A percentile compares a stretch with the other conserved stretches of the same genome.
Conservation (phyloP, 2,329 filamentous ascomycete genomes). For the Chaetomiaceae sp. region DNA sequence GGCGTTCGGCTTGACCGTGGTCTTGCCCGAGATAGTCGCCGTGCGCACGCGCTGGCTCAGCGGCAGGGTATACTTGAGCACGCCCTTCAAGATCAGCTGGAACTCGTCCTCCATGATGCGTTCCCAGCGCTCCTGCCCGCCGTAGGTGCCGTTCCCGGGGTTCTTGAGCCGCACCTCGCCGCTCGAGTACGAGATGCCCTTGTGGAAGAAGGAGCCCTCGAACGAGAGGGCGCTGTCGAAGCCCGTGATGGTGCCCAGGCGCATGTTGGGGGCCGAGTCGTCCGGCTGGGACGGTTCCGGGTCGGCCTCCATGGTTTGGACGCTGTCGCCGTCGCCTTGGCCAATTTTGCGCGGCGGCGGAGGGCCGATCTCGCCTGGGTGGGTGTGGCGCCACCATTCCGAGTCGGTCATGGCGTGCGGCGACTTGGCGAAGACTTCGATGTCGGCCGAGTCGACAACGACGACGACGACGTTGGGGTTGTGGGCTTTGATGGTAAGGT, state of each 20-base stretch:
- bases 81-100: slow-evolving; percentile 85
- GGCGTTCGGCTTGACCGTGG: slow-evolving; percentile 58
- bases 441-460: slow-evolving; percentile 77
- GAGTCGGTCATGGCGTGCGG: slow-evolving; percentile 72
- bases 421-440: slow-evolving; percentile 93
- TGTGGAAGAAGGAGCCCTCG: slow-evolving; percentile 82
- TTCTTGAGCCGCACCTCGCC: slow-evolving; percentile 77
- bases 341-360: slow-evolving; percentile 7
- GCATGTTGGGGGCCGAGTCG: slow-evolving; percentile 72
- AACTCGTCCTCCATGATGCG: slow-evolving; percentile 87
- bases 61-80: slow-evolving; percentile 74
- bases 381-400: slow-evolving; percentile 53
- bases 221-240: slow-evolving; percentile 88
- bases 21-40: slow-evolving; percentile 56
- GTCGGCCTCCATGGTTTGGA: background rate
- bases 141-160: slow-evolving; percentile 85
- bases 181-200: slow-evolving; percentile 64
- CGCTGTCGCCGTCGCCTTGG: slow-evolving; percentile 28
- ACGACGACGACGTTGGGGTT: slow-evolving; percentile 93
- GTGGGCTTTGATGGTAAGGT: slow-evolving; percentile 78
- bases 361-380: slow-evolving; percentile 29
- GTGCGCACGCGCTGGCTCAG: slow-evolving; percentile 57
- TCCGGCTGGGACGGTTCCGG: slow-evolving; percentile 39
- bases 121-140: slow-evolving; percentile 84
- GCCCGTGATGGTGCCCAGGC: slow-evolving; percentile 80